Base-by-base conservation (phyloP, 352 stramenopile genomes). In the Halophytophthora polymorphica region DNA sequence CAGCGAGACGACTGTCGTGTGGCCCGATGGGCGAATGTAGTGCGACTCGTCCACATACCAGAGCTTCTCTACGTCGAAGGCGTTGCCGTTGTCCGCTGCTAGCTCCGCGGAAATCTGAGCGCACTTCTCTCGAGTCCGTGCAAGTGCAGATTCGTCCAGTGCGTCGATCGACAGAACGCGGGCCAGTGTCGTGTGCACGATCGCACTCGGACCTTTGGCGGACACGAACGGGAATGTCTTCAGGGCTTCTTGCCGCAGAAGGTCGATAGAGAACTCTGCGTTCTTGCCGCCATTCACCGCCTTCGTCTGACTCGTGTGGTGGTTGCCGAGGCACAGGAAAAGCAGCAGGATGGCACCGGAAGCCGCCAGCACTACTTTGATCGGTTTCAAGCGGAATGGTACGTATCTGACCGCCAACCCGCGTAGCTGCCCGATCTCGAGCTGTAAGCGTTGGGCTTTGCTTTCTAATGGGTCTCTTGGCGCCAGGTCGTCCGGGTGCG, bases 1-100 rank as follows among this genome's bases (percentile, higher is more conserved):
- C 2, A 80, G 60, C 19, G 58, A 41, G 42, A 85, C 47, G 47
- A 45, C 41, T 8, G 65, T 80, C 37, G 60, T 80, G 40, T 65
- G 42, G 8, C 71, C 69, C 25, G 58, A 57, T 6, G 71, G 69
- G 29, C 66, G 75, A 25, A 77, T 83, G 38, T 72, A 68, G 41
- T 86, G 74, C 21, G 65, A 71, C 45, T 88, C 74, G 15, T 84
- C 69, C 6, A 84, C 68, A 28, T 78, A 81, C 77, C 73, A 88
- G 14, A 88, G 50, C 3, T 69, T 60, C 1, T 63, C 34, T 19
- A 83, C 64, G 31, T 64, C 50, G 42, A 76, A 69, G 13, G 15
- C 50, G 8, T 52, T 46, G 13, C 18, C 35, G 29, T 58, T 15
- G 2, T 34, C 14, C 18, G 19, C 52, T 13, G 23, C 21, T 11